A percentile compares a stretch with the other conserved stretches of the same genome.
These are phyloP conservation scores for Candida arabinofermentans DNA, from an alignment of 805 yeast genomes.

Conservation along the genomic window DNA sequence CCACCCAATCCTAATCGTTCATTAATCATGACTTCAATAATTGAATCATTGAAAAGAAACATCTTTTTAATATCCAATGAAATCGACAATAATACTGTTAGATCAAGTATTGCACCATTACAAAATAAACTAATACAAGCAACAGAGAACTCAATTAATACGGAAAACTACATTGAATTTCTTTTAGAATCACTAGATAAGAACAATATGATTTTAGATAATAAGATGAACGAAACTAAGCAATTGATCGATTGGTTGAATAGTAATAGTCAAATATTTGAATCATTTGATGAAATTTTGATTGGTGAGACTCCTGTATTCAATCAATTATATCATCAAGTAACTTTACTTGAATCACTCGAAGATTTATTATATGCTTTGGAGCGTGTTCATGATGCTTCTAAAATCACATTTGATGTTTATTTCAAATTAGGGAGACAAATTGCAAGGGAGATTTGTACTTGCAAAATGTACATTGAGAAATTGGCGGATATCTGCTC, in stretches of 20 bases:
- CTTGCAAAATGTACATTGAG: conserved; percentile 42
- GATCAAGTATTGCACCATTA: conserved; percentile 5
- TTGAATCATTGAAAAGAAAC: background rate
- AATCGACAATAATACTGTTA: conserved; percentile 6
- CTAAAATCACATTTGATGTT: conserved; percentile 38
- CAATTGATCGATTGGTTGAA: conserved; percentile 23
- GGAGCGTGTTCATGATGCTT: conserved; percentile 50
- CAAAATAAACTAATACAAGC: conserved; percentile 16
- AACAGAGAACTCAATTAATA: conserved; percentile 17
- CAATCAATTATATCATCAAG: conserved; percentile 60
- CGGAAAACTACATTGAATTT: conserved; percentile 13
- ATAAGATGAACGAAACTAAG: conserved; percentile 10
- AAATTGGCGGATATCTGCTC: conserved; percentile 28
- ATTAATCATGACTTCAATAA: conserved; percentile 5
- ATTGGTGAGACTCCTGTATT: conserved; percentile 50
- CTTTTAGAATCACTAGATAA: conserved; percentile 17
- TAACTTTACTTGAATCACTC: conserved; percentile 66
- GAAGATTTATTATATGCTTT: conserved; percentile 61
- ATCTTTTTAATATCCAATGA: background rate
- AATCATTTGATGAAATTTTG: conserved; percentile 40
- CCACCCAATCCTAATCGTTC: conserved; percentile 27
- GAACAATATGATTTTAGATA: conserved; percentile 20
- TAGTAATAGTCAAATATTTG: conserved; percentile 21
- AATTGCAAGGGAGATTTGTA: conserved; percentile 62
- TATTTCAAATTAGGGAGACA: conserved; percentile 44